Evolutionary conservation across 73 alveolate species (phyloP).

Genomic region (Tetrahymena malaccensis): DNA sequence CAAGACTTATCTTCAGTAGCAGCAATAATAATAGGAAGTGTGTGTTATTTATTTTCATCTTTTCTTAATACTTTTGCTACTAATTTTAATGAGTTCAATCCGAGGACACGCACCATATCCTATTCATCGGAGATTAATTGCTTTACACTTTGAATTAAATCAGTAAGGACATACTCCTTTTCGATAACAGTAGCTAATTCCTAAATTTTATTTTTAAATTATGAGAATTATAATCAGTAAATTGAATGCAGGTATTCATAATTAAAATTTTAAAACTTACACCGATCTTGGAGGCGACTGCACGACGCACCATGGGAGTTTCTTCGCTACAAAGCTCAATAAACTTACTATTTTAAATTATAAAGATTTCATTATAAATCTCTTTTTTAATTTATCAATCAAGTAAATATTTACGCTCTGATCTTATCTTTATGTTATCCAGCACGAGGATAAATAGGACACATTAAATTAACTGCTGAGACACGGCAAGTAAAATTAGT

Average conservation of each 20-base stretch:
- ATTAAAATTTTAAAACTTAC: neutral
- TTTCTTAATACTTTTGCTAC: constrained; percentile 82
- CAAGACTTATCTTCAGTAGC: constrained; percentile 96
- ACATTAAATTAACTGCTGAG: constrained; percentile 87
- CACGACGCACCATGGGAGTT: constrained; percentile 97
- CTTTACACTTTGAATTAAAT: constrained; percentile 82
- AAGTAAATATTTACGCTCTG: constrained; percentile 41
- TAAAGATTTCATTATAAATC: too few species aligned
- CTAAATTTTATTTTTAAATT: neutral
- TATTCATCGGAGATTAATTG: constrained; percentile 85
- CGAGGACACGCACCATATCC: constrained; percentile 89
- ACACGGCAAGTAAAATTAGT: constrained; percentile 91
- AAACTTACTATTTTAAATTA: constrained; percentile 47
- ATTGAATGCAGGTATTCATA: neutral
- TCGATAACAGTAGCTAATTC: constrained; percentile 80
- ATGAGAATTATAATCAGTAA: neutral
- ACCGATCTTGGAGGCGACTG: constrained; percentile 92
- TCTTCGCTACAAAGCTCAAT: constrained; percentile 94
- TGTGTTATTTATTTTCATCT: constrained; percentile 82
- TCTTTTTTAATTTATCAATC: too few species aligned
- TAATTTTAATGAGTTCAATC: constrained; percentile 81
- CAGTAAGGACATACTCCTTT: constrained; percentile 77
- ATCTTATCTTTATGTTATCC: constrained; percentile 89
- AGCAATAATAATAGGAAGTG: constrained; percentile 75
- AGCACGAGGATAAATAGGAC: constrained; percentile 81